Evolutionary conservation across 2,329 filamentous ascomycete genomes (phyloP).

Genomic region (Fusarium sp.): DNA sequence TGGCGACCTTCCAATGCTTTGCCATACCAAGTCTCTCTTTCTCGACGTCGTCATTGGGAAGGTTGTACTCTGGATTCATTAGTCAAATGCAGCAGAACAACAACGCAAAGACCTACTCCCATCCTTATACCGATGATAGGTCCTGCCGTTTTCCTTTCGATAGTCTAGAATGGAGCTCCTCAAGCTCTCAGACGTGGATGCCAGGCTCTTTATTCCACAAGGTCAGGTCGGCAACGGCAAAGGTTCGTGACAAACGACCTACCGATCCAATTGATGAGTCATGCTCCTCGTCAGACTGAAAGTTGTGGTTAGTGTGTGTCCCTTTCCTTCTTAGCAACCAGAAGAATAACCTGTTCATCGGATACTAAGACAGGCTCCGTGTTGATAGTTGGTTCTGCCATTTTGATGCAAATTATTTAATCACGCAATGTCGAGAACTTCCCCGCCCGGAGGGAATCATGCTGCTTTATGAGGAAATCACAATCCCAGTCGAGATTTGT

Average conservation of each 20-base stretch:
- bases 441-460: slow-evolving; percentile 3
- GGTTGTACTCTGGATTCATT: not conserved
- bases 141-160: slow-evolving; percentile 34
- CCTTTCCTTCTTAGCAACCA: fast-evolving
- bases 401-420: not conserved
- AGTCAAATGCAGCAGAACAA: not conserved
- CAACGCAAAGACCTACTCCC: slow-evolving; percentile 19
- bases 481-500: slow-evolving; percentile 3
- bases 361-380: slow-evolving; percentile 5
- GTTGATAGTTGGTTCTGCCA: slow-evolving; percentile 12
- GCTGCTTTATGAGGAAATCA: not conserved
- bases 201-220: not conserved
- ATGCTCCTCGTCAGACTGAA: not conserved
- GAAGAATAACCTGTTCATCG: slow-evolving; percentile 13
- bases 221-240: fast-evolving
- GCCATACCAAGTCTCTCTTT: slow-evolving; percentile 1
- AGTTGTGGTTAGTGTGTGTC: not conserved
- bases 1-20: fast-evolving
- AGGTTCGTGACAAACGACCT: fast-evolving
- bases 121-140: slow-evolving; percentile 37
- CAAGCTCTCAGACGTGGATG: slow-evolving; percentile 28
- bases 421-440: not conserved
- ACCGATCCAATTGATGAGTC: slow-evolving; percentile 15
- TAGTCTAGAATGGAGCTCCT: slow-evolving; percentile 37
- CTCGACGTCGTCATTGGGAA: slow-evolving; percentile 20